Percentiles rank a stretch among this genome's conserved stretches.
Conservation (phyloP, 1,284 basidiomycete genomes). For the Sutorius eximius region DNA sequence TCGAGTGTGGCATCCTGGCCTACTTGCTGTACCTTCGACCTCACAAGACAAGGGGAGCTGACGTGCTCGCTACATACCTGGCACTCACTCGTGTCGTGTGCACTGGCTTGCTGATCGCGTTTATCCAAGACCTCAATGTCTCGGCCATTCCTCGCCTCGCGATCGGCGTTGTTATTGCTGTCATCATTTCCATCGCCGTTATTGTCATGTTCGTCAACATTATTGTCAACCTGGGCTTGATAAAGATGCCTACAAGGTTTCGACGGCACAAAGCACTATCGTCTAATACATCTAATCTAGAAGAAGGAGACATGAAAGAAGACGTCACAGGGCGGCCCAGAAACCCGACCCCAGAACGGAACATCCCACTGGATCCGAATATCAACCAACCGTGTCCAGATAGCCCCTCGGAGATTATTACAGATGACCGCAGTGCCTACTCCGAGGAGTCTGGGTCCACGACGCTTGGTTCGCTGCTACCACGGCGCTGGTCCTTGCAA, state of each 20-base stretch:
- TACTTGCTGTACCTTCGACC: constrained; percentile 57
- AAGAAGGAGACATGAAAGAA: constrained; percentile 31
- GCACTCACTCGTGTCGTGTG: constrained; percentile 62
- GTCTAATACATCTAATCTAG: constrained; percentile 23
- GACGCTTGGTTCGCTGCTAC: constrained; percentile 44
- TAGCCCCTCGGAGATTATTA: constrained; percentile 35
- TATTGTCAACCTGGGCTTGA: constrained; percentile 46
- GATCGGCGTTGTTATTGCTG: constrained; percentile 64
- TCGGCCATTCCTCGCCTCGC: constrained; percentile 73
- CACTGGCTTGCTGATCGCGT: constrained; percentile 65
- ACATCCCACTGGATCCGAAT: constrained; percentile 42
- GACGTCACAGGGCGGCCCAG: constrained; percentile 38
- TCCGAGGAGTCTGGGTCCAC: constrained; percentile 40
- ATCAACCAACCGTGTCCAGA: constrained; percentile 45
- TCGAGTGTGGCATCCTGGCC: constrained; percentile 65
- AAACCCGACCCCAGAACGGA: constrained; percentile 57
- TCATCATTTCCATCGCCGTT: constrained; percentile 60
- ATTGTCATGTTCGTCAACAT: constrained; percentile 60
- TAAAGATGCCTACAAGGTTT: constrained; percentile 28
- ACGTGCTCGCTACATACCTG: constrained; percentile 65
- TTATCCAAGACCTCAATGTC: constrained; percentile 58
- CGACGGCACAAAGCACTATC: constrained; percentile 10
- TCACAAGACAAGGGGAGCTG: constrained; percentile 54
- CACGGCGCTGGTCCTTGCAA: constrained; percentile 47
- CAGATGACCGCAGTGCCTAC: constrained; percentile 31